Evolutionary conservation across 345 rosid genomes (phyloP).

Genomic region (Arabidopsis suecica): DNA sequence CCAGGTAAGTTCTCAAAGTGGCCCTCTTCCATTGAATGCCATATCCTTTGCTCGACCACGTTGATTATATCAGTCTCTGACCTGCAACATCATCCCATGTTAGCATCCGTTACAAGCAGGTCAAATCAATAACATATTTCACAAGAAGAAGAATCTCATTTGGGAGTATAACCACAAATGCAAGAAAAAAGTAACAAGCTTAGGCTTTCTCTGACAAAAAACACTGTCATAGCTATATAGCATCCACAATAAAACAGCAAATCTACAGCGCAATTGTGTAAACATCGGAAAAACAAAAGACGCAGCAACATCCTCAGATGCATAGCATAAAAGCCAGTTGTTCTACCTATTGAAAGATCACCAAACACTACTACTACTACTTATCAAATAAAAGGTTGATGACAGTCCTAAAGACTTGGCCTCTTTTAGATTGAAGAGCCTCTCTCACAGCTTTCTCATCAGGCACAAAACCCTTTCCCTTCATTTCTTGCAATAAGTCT

Average conservation of each 20-base stretch:
- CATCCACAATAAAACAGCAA: neutral
- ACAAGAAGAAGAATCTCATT: neutral
- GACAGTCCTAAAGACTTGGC: constrained; percentile 50
- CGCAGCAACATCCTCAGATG: constrained; percentile 12
- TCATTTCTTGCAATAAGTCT: constrained; percentile 55
- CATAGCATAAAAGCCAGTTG: neutral
- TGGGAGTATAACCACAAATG: neutral
- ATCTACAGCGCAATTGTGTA: neutral
- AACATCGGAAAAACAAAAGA: constrained; percentile 11
- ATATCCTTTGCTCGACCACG: constrained; percentile 91
- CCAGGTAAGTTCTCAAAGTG: constrained; percentile 92
- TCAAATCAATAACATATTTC: neutral
- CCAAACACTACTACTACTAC: constrained; percentile 32
- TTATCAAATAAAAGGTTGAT: constrained; percentile 58
- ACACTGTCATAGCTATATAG: constrained; percentile 1
- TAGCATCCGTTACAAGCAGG: constrained; percentile 8
- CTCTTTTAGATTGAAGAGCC: constrained; percentile 52
- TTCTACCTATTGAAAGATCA: constrained; percentile 15
- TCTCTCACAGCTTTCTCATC: constrained; percentile 63
- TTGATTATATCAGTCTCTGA: constrained; percentile 86
- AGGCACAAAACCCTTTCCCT: constrained; percentile 54
- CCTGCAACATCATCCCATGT: constrained; percentile 48
- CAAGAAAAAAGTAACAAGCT: neutral
- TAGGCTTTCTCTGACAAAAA: neutral
- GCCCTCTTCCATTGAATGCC: constrained; percentile 98